Conservation (phyloP, 441 rosid species). For the Brassica hybrid region DNA sequence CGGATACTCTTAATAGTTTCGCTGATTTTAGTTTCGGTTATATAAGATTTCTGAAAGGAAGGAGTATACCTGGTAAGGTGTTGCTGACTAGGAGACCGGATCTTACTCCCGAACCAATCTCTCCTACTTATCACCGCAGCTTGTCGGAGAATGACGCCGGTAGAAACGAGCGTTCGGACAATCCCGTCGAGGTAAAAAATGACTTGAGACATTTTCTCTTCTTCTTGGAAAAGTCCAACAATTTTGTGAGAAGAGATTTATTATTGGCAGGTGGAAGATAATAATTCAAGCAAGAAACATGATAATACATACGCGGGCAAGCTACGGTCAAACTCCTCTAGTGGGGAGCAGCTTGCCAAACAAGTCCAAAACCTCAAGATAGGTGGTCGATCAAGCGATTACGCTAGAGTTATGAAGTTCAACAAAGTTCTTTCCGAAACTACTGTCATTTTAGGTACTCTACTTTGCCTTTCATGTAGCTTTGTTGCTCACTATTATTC, state of each 20-base stretch:
- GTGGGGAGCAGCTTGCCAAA: constrained; percentile 51
- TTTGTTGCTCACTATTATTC: not conserved
- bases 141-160: constrained; percentile 78
- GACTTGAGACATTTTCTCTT: not conserved
- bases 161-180: constrained; percentile 58
- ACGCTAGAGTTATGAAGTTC: constrained; percentile 87
- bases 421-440: constrained; percentile 77
- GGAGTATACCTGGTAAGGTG: constrained; percentile 92
- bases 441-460: constrained; percentile 77
- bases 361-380: constrained; percentile 62
- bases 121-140: constrained; percentile 76
- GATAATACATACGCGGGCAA: constrained; percentile 51
- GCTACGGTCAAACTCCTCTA: constrained; percentile 58
- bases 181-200: constrained; percentile 55
- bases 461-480: constrained; percentile 29
- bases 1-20: too few species aligned
- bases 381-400: constrained; percentile 88
- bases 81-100: constrained; percentile 79
- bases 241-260: not conserved
- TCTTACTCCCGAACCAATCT: constrained; percentile 57
- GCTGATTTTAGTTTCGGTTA: not conserved
- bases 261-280: constrained; percentile 57
- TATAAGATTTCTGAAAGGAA: constrained; percentile 70
- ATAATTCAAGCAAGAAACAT: constrained; percentile 48
- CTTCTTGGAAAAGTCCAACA: not conserved